Evolutionary conservation across 2,329 filamentous ascomycete species (phyloP), one percentile per base, ranked within the genome.

Genomic region (Ophiostoma triangulosporum): DNA sequence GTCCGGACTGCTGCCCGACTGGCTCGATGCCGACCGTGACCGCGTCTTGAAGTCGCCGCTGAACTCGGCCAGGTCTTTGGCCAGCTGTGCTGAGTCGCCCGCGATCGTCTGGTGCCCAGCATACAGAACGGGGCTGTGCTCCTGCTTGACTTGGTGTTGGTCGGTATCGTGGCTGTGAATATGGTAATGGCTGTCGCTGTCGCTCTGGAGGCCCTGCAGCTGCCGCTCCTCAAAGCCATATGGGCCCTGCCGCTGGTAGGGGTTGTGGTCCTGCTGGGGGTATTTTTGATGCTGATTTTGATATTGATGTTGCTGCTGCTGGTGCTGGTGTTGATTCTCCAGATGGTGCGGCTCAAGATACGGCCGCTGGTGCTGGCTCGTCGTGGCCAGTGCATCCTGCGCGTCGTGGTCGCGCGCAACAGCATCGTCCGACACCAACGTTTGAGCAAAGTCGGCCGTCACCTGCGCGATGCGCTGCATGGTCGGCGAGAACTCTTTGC

Each of bases 401-500:
- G 27, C 43, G 15, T 46, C 15, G 15, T 15, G 27, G 15, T 46
- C 15, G 15, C 8, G 27, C 17, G 46, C 8, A 17, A 17, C 17
- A 32, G 43, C 15, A 12, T 12, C 24, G 4, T 27, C 52, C 12
- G 50, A 22, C 48, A 57, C 53, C 29, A 60, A 29, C 12, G 53
- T 38, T 29, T 54, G 51, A 0, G 54, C 57, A 45, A 59, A 54
- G 36, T 60, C 57, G 0, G 54, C 51, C n/a, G 57, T 57, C n/a
- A 57, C 53, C 4, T 17, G 15, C 31, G 58, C 57, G 20, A 59
- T 55, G 15, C 57, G 53, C 43, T 59, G 57, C 56, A 57, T 58
- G 1, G 58, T 58, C 6, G 57, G 56, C 36, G 58, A 57, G 32
- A 57, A 60, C 17, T 54, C 54, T 14, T 56, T 52, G 50, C 57